Evolutionary conservation across 1,139 yeast species (phyloP).

Genomic region (Blastobotrys arbuscula): DNA sequence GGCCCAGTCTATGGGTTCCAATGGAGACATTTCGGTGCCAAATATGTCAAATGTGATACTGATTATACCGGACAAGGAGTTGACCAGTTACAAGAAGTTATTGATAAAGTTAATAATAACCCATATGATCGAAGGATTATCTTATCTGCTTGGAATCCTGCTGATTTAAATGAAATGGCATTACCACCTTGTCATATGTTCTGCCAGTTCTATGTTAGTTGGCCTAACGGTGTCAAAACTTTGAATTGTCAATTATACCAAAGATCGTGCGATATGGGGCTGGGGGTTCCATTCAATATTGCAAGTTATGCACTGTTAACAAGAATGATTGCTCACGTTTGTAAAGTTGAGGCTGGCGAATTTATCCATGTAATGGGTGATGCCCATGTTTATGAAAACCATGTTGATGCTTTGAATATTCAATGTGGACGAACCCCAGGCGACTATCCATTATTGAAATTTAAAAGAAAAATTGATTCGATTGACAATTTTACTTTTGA

Average conservation of each 20-base stretch:
- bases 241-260: conserved; percentile 88
- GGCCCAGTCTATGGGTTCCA: conserved; percentile 99
- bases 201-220: conserved; percentile 87
- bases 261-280: conserved; percentile 98
- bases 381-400: conserved; percentile 90
- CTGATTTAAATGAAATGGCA: conserved; percentile 90
- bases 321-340: conserved; percentile 91
- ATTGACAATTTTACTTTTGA: conserved; percentile 88
- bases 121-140: conserved; percentile 95
- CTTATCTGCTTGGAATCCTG: conserved; percentile 97
- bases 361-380: conserved; percentile 95
- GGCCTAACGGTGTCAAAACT: conserved; percentile 59
- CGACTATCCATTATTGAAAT: conserved; percentile 68
- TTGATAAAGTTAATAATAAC: conserved; percentile 70
- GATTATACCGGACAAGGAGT: conserved; percentile 85
- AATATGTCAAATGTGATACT: conserved; percentile 75
- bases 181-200: conserved; percentile 98
- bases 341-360: conserved; percentile 92
- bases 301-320: conserved; percentile 93
- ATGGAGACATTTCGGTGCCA: conserved; percentile 99
- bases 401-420: conserved; percentile 78
- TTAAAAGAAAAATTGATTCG: conserved; percentile 57
- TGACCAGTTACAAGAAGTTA: conserved; percentile 80
- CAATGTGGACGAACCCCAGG: conserved; percentile 74
- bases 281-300: conserved; percentile 96